Evolutionary conservation across 2,329 filamentous ascomycete species (phyloP).

Genomic region (Celoporthe dispersa): DNA sequence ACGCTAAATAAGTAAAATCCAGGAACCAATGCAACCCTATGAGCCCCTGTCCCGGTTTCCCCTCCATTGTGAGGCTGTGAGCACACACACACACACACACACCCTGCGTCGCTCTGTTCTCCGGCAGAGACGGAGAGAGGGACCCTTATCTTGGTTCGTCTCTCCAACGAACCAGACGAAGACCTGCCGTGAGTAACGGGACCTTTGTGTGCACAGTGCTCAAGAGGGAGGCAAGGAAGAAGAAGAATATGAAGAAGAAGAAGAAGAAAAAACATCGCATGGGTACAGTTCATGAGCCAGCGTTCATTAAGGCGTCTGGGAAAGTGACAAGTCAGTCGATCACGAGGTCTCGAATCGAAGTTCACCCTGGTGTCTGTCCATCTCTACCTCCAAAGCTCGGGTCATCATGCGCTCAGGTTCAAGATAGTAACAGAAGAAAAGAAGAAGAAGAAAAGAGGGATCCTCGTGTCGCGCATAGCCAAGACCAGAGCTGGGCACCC

Average conservation of each 20-base stretch:
- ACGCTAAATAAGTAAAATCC: conserved; percentile 14
- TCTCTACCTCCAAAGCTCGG: neutral
- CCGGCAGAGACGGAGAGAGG: neutral
- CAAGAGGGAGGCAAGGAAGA: neutral
- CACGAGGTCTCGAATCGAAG: neutral
- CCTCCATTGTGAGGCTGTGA: neutral
- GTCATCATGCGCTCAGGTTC: neutral
- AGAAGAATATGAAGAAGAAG: neutral
- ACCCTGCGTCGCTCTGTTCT: neutral
- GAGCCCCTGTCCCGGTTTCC: neutral
- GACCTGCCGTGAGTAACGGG: neutral
- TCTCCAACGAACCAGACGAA: neutral
- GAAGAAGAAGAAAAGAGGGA: neutral
- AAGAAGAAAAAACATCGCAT: neutral
- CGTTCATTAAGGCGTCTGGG: no score
- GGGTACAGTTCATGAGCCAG: neutral
- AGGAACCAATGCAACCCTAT: conserved; percentile 14
- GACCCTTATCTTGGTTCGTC: neutral
- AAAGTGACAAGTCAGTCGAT: neutral
- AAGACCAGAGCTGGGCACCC: neutral
- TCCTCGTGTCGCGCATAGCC: neutral
- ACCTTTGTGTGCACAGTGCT: neutral
- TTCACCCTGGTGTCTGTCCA: neutral
- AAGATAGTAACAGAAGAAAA: no score
- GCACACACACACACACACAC: no score